Conservation (phyloP, 345 rosid species). For the Ceriops tagal region DNA sequence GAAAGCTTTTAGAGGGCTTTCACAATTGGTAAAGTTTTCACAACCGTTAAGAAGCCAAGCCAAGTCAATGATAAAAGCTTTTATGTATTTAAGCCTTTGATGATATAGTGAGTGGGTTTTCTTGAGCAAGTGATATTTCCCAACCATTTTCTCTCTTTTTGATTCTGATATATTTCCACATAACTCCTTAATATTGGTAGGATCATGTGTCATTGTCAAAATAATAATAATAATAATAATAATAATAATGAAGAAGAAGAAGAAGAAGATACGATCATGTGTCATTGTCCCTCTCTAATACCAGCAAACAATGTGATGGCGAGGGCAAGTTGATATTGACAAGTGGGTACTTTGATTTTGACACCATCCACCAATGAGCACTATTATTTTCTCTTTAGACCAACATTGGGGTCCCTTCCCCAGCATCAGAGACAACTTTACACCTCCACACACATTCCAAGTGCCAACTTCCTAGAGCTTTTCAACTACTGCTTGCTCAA, state of each 20-base stretch:
- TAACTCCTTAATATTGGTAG: constrained; percentile 4
- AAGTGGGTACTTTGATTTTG: constrained; percentile 22
- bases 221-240: no score
- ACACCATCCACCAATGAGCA: constrained; percentile 32
- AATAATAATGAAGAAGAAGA: no score
- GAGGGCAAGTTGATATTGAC: constrained; percentile 19
- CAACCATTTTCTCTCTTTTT: not conserved
- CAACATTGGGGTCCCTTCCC: constrained; percentile 15
- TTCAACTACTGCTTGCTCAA: constrained; percentile 20
- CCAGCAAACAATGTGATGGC: constrained; percentile 19
- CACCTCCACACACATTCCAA: constrained; percentile 2
- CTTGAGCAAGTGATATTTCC: no score
- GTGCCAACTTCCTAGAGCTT: constrained; percentile 9
- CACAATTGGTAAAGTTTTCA: not conserved
- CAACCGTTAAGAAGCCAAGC: not conserved
- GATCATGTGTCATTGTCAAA: constrained; percentile 8
- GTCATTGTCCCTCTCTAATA: constrained; percentile 7
- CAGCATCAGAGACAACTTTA: constrained; percentile 7
- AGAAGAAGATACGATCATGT: not conserved
- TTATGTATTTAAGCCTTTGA: not conserved
- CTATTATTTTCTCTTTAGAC: constrained; percentile 8
- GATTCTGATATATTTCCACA: not conserved
- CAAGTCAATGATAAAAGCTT: constrained; percentile 3
- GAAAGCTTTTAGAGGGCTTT: not conserved
- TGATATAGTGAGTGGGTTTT: not conserved